Base-by-base conservation (phyloP, 345 rosid genomes). In the Cardamine chenopodiifolia region DNA sequence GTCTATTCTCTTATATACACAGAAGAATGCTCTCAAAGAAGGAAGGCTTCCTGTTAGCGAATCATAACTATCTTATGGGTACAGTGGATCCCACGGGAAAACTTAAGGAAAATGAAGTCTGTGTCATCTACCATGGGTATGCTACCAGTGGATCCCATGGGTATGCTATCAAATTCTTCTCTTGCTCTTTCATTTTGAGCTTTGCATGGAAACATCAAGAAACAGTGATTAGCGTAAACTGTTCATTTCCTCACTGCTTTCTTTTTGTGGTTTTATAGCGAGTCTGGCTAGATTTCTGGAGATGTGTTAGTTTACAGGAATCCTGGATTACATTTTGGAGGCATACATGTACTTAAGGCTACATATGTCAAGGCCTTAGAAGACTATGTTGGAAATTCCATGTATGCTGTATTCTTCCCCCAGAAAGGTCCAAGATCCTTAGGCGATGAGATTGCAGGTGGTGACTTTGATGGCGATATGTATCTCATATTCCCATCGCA, bases 301-400 rank as follows among this genome's bases (percentile, higher is more conserved):
- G 68, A 84, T 47, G 96, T 91, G 5, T 59, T 93, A 54, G 98
- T 93, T 61, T 93, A 87, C 70, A 81, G 90, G 7, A 78, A 91
- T 71, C 97, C 97, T 39, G 97, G 98, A 45, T 10, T 86, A 47
- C 97, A 94, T 77, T 85, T 91, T 25, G 97, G 98, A 31, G 98
- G 89, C 77, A 74, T 91, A 69, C 98, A 89, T 71, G 45, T 89
- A 1, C 71, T 91, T 1, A 84, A 76, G 22, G 97, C 97, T 25
- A 87, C 59, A 32, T 88, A 87, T 72, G 85, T 88, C 50, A 34
- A 82, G 70, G 82, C 70, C 12, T 39, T 93, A 39, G 81, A 87
- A 39, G 84, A 83, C 9, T 78, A 37, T 72, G 83, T 85, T 0
- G 98, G 98, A 42, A 85, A 83, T 68, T 82, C 95, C 13, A 91